Conservation (phyloP, 345 rosid genomes). For the Carallia pectinifolia region DNA sequence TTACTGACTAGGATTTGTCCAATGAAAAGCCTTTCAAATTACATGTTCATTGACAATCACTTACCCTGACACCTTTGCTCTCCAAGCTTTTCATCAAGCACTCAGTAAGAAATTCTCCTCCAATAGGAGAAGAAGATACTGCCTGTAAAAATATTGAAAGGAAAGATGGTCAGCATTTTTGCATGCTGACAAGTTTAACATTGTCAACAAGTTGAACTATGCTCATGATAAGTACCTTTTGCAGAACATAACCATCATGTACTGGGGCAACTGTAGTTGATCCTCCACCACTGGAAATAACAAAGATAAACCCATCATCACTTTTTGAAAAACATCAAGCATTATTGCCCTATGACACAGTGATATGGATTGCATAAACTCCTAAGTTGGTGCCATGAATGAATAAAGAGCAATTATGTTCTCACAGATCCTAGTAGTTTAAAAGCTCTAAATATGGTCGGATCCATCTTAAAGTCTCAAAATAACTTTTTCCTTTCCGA, state of each 20-base stretch:
- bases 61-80: conserved; percentile 85
- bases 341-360: not conserved
- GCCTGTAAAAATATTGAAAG: conserved; percentile 44
- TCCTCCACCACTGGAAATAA: conserved; percentile 85
- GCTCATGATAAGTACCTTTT: conserved; percentile 53
- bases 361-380: no score
- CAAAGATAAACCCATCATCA: conserved; percentile 7
- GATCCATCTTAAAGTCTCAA: no score
- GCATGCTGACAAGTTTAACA: not conserved
- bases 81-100: conserved; percentile 97
- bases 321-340: not conserved
- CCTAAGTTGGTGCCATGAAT: no score
- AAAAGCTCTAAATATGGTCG: no score
- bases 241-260: conserved; percentile 98
- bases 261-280: conserved; percentile 94
- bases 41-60: conserved; percentile 22
- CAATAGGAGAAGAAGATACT: conserved; percentile 76
- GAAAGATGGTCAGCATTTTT: conserved; percentile 6
- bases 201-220: not conserved
- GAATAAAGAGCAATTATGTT: no score
- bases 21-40: conserved; percentile 2
- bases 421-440: no score
- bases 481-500: no score
- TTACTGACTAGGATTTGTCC: not conserved
- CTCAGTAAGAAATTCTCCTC: conserved; percentile 93